A percentile compares a stretch with the other conserved stretches of the same genome.
Conservation (phyloP, 2,329 filamentous ascomycete genomes). For the Stagonosporopsis cucurbitacearum region DNA sequence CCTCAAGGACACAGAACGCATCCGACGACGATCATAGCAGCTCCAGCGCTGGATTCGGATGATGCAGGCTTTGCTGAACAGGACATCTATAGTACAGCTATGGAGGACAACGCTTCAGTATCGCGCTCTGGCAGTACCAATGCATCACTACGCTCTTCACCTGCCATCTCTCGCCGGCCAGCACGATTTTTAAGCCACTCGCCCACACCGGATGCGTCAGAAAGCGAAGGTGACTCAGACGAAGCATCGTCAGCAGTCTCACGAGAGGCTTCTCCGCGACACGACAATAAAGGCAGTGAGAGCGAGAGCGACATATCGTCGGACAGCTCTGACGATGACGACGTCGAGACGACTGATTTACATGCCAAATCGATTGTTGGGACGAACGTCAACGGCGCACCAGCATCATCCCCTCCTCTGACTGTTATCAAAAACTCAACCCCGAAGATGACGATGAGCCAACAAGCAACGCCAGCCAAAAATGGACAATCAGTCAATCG, state of each 20-base stretch:
- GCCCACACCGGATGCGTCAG: slow-evolving; percentile 28
- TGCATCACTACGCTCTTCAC: slow-evolving; percentile 30
- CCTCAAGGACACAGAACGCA: not conserved
- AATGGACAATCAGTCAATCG: not conserved
- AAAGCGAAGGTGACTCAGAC: slow-evolving; percentile 25
- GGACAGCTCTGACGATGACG: slow-evolving; percentile 21
- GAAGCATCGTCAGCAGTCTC: slow-evolving; percentile 8
- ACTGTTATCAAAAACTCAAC: not conserved
- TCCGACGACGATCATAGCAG: not conserved
- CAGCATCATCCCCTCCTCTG: slow-evolving; percentile 24
- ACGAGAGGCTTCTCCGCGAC: slow-evolving; percentile 3
- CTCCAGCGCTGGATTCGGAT: slow-evolving; percentile 5
- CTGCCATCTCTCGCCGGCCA: slow-evolving; percentile 25
- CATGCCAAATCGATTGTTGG: not conserved
- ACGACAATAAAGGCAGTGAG: slow-evolving; percentile 7
- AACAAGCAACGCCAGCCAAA: slow-evolving; percentile 13
- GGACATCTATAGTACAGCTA: slow-evolving; percentile 11
- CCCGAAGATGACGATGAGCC: slow-evolving; percentile 13
- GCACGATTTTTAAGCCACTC: slow-evolving; percentile 34
- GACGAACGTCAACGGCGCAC: slow-evolving; percentile 1
- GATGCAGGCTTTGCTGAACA: slow-evolving; percentile 13
- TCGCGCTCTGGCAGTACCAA: slow-evolving; percentile 23
- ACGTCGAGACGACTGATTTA: slow-evolving; percentile 17
- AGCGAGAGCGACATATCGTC: slow-evolving; percentile 20
- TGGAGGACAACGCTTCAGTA: slow-evolving; percentile 7